A percentile compares a stretch with the other conserved stretches of the same genome.
Evolutionary conservation across 164 flowering plant genomes (phyloP).

Genomic region (Aristolochia contorta): DNA sequence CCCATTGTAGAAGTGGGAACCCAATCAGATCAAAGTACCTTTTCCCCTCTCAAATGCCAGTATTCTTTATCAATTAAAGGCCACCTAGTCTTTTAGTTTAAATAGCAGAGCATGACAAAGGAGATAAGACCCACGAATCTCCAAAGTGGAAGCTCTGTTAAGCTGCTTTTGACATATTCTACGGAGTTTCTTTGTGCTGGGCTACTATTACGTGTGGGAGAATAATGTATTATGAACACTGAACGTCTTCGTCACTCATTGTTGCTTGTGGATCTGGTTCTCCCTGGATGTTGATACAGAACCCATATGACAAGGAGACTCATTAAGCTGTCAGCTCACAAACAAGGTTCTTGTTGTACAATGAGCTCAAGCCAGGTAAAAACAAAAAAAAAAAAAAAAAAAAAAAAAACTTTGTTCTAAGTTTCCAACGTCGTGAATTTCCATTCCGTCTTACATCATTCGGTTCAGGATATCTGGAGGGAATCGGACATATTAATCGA

Average conservation of each 20-base stretch:
- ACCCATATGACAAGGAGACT: background rate
- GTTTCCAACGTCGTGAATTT: no score
- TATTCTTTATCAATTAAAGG: background rate
- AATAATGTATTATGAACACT: background rate
- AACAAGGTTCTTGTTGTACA: no score
- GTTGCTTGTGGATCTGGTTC: slow-evolving; percentile 10
- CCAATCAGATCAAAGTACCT: no score
- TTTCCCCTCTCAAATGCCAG: background rate
- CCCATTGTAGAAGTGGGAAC: no score
- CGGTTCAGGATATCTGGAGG: no score
- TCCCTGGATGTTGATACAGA: background rate
- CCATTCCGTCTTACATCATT: no score
- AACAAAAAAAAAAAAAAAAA: no score
- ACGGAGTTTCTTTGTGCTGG: slow-evolving; percentile 4
- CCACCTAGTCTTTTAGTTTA: background rate
- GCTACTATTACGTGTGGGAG: slow-evolving; percentile 1
- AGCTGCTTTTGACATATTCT: slow-evolving; percentile 10
- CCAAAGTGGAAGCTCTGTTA: slow-evolving; percentile 9
- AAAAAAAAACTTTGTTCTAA: no score
- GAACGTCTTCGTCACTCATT: background rate
- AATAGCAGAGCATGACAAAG: background rate
- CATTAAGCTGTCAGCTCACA: no score
- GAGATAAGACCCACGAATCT: slow-evolving; percentile 12
- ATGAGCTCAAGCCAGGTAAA: no score
- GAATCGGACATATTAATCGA: no score